These are phyloP conservation scores for Forsythia viridissima DNA, from an alignment of 257 asterid species.

Conservation along the genomic window DNA sequence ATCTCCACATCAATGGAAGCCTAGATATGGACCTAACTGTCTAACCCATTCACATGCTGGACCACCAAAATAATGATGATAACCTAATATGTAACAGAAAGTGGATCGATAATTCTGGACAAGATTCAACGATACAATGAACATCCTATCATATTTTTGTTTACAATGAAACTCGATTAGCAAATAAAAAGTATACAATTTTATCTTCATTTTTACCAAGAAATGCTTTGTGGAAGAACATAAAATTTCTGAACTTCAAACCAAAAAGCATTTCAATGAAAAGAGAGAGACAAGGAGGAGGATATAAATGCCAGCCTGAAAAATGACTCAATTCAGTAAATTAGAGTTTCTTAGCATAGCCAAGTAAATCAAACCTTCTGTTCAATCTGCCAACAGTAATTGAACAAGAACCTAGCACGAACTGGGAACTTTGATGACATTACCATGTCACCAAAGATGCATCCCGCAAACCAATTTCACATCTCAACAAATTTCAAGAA, in stretches of 20 bases:
- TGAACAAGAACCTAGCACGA: constrained; percentile 2
- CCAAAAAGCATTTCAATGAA: too few relatives aligned
- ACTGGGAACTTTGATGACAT: not conserved
- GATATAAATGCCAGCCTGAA: not conserved
- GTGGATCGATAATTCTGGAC: not conserved
- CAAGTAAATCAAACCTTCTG: not conserved
- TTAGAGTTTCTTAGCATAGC: not conserved
- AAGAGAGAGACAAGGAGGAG: not conserved
- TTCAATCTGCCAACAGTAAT: not conserved
- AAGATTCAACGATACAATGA: not conserved
- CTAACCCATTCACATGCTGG: not conserved
- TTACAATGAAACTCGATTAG: too few relatives aligned
- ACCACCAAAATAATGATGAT: not conserved
- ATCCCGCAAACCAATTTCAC: constrained; percentile 48
- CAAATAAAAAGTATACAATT: not conserved
- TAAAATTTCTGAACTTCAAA: not conserved
- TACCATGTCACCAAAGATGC: constrained; percentile 33
- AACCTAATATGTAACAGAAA: not conserved
- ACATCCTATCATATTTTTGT: not conserved
- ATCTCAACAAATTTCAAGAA: constrained; percentile 45
- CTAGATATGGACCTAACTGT: constrained; percentile 7
- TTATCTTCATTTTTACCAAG: not conserved
- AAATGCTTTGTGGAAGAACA: not conserved
- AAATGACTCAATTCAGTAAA: not conserved
- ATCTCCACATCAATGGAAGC: not conserved